A percentile compares a stretch with the other conserved stretches of the same genome.
Conservation (phyloP, 148 eudicot species). For the Nepenthes mirabilis region DNA sequence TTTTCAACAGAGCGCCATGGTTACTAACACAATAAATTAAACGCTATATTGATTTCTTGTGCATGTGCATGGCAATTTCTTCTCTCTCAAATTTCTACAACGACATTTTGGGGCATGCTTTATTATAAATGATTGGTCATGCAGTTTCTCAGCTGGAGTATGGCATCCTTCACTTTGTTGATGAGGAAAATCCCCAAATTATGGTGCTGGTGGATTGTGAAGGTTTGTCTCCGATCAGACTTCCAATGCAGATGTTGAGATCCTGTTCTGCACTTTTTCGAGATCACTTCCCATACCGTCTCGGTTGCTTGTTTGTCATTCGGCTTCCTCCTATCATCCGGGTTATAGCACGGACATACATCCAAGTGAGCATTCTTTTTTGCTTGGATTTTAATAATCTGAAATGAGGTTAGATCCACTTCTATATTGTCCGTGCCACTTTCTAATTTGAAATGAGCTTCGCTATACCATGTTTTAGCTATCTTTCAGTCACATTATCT, state of each 20-base stretch:
- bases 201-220: conserved; percentile 80
- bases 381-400: not conserved
- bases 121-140: conserved; percentile 10
- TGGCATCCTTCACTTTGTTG: conserved; percentile 58
- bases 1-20: too few species aligned
- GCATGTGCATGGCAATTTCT: conserved; percentile 1
- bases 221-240: conserved; percentile 60
- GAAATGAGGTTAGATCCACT: not conserved
- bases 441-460: too few species aligned
- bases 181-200: conserved; percentile 46
- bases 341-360: conserved; percentile 70
- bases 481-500: not conserved
- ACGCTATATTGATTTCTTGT: too few species aligned
- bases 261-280: conserved; percentile 64
- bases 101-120: not conserved
- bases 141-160: conserved; percentile 94
- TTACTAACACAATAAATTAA: too few species aligned
- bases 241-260: conserved; percentile 78
- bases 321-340: conserved; percentile 79
- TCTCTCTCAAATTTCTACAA: not conserved
- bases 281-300: conserved; percentile 74
- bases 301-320: conserved; percentile 61
- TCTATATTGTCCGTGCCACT: not conserved
- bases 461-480: not conserved
- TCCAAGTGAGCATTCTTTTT: conserved; percentile 52